Percentiles rank a stretch among this genome's conserved stretches.
These are phyloP conservation scores for Linum lewisii DNA, from an alignment of 345 rosid genomes.

Conservation along the genomic window DNA sequence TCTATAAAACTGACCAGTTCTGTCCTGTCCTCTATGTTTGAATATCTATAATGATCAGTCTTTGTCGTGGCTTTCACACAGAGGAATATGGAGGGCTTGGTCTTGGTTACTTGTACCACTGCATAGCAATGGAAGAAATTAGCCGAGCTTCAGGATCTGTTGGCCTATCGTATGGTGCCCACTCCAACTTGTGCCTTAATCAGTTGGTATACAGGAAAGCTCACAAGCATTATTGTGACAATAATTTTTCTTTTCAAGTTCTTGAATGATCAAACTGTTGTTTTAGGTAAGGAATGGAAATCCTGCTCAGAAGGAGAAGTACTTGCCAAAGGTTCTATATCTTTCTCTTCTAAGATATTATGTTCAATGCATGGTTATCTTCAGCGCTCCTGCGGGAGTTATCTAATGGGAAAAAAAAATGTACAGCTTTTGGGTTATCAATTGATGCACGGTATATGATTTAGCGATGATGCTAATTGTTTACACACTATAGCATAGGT, in stretches of 20 bases:
- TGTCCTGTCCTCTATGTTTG: not conserved
- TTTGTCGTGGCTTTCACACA: conserved; percentile 15
- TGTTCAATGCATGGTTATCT: too few species aligned
- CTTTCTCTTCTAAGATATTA: not conserved
- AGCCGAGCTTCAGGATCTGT: conserved; percentile 91
- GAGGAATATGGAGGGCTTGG: conserved; percentile 98
- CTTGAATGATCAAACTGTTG: conserved; percentile 12
- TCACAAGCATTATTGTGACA: not conserved
- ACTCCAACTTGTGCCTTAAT: conserved; percentile 89
- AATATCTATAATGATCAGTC: not conserved
- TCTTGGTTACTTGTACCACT: conserved; percentile 90
- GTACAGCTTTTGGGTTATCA: not conserved
- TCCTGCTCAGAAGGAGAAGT: conserved; percentile 67
- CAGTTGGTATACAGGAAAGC: conserved; percentile 61
- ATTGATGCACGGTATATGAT: not conserved
- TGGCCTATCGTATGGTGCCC: conserved; percentile 86
- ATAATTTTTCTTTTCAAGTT: not conserved
- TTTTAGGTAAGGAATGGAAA: conserved; percentile 77
- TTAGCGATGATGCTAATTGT: not conserved
- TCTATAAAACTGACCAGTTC: not conserved
- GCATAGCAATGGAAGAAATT: conserved; percentile 87
- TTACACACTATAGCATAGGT: not conserved
- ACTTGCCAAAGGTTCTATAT: conserved; percentile 69
- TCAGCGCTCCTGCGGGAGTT: too few species aligned
- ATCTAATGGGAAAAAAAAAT: too few species aligned